Evolutionary conservation across 495 filamentous ascomycete species (phyloP), one percentile per base, ranked within the genome.

Genomic region (Podospora fimiseda): DNA sequence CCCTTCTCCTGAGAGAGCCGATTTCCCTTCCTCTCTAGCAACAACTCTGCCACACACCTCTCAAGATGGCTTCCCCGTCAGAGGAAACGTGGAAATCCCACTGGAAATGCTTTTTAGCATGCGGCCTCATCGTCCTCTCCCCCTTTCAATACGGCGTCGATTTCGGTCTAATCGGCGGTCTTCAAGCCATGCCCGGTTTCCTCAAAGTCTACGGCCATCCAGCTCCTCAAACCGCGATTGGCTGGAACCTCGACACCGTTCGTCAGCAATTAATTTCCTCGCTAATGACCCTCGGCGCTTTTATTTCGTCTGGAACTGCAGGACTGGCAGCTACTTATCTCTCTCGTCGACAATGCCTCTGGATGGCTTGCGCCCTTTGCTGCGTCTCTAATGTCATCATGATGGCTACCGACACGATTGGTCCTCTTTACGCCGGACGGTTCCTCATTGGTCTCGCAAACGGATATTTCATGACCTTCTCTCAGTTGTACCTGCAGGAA

Each of bases 101-200:
- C 51, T 68, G 69, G 67, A 67, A 62, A 52, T 67, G 64, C 16
- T 63, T 74, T 51, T 14, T 67, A n/a, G 72, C 70, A 43, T 74
- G 70, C 59, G 71, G 65, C 48, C 69, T 74, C 20, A 74, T 74
- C 56, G 74, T 72, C 38, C 75, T 77, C 50, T 73, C 61, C 41
- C 77, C 80, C 0, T 85, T 85, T 57, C 80, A 83, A 59, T 85
- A 83, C 71, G 80, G 80, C 9, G 61, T 83, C 42, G 80, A 85
- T 52, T 84, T 82, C 58, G 80, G 78, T 13, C 67, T 82, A 46
- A 79, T 84, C 43, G 80, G 78, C 9, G 79, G 80, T 51, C 66
- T 84, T 14, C 80, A 83, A 56, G 80, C 80, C 49, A 84, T 83
- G 80, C 51, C 70, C 30, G 79, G 80, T n/a, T 84, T 83, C 60